Evolutionary conservation across 176 grass and related monocot species (phyloP).

Genomic region (Thinopyrum elongatum): DNA sequence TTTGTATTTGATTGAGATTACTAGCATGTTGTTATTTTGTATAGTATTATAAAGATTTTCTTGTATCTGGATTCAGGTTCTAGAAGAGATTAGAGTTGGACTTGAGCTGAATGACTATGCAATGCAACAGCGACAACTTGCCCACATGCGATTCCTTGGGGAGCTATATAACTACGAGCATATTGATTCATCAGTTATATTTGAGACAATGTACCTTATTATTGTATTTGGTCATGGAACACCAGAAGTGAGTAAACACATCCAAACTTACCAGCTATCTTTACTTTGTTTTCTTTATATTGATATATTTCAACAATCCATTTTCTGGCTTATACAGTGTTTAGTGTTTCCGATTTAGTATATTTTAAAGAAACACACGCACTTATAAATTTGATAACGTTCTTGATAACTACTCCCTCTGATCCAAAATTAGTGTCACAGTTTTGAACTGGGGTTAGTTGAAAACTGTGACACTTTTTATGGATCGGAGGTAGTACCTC

Average conservation of each 20-base stretch:
- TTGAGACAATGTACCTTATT: constrained; percentile 72
- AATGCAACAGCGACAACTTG: constrained; percentile 40
- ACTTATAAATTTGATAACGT: not conserved
- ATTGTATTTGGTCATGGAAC: constrained; percentile 64
- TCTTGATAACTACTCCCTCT: constrained; percentile 19
- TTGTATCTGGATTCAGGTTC: constrained; percentile 46
- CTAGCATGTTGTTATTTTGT: constrained; percentile 44
- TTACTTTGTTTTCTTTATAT: not conserved
- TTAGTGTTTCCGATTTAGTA: not conserved
- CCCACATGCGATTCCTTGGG: constrained; percentile 76
- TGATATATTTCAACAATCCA: not conserved
- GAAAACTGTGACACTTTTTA: too few species aligned
- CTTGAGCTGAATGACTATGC: constrained; percentile 70
- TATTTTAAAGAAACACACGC: not conserved
- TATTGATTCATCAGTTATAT: constrained; percentile 75
- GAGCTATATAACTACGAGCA: constrained; percentile 70
- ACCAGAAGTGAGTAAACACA: constrained; percentile 56
- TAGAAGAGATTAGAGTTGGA: constrained; percentile 77
- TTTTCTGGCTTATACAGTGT: not conserved
- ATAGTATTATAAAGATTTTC: constrained; percentile 18
- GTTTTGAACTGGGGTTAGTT: too few species aligned
- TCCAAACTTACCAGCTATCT: not conserved
- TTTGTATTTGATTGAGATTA: constrained; percentile 37
- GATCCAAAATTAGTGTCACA: too few species aligned
- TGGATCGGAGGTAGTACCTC: not conserved